Evolutionary conservation across 306 rosid genomes (phyloP).

Genomic region (Myrica gale): DNA sequence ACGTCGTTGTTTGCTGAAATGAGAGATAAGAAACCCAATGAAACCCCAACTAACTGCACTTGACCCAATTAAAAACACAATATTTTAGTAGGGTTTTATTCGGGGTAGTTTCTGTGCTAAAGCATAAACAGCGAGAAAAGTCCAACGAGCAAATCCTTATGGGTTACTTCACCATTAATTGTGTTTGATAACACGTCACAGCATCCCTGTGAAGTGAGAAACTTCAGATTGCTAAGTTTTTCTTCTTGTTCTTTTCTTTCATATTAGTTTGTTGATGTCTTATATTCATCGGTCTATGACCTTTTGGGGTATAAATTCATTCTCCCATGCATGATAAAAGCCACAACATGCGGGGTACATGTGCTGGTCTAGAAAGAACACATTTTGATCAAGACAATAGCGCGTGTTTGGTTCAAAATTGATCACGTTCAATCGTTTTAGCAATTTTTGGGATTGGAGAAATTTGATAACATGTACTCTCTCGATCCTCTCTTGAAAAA

Average conservation of each 20-base stretch:
- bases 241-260: not conserved
- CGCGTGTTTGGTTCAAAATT: no score
- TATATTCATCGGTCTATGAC: no score
- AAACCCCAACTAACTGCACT: slow-evolving; percentile 57
- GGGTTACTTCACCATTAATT: slow-evolving; percentile 47
- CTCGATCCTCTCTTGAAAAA: no score
- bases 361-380: no score
- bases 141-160: slow-evolving; percentile 40
- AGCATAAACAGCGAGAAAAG: slow-evolving; percentile 32
- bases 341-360: no score
- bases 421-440: no score
- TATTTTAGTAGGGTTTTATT: slow-evolving; percentile 23
- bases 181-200: slow-evolving; percentile 48
- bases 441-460: no score
- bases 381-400: no score
- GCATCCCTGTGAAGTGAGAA: not conserved
- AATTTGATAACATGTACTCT: no score
- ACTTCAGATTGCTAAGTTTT: slow-evolving; percentile 8
- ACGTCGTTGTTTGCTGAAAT: slow-evolving; percentile 41
- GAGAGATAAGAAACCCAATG: slow-evolving; percentile 34
- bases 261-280: not conserved
- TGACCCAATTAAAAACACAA: slow-evolving; percentile 17
- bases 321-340: no score
- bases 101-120: slow-evolving; percentile 18
- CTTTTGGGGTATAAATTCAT: no score